Evolutionary conservation across 2,329 filamentous ascomycete species (phyloP).

Genomic region (Aspergillus tamarii): DNA sequence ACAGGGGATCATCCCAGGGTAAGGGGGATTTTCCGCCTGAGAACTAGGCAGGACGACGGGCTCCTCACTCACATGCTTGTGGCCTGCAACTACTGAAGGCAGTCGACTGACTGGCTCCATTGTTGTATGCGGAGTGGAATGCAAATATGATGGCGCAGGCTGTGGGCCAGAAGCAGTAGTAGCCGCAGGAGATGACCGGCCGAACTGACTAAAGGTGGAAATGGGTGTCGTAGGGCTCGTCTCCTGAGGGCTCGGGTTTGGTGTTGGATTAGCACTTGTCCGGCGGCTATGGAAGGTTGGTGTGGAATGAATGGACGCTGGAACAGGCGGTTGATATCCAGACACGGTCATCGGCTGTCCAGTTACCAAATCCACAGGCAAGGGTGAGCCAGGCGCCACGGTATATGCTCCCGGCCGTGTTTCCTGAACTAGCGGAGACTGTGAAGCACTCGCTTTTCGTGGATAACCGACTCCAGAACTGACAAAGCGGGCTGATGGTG

Average conservation of each 20-base stretch:
- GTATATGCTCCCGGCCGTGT: constrained; percentile 33
- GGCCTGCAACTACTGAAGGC: constrained; percentile 25
- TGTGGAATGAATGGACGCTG: constrained; percentile 36
- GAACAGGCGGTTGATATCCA: constrained; percentile 17
- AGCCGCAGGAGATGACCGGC: constrained; percentile 34
- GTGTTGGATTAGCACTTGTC: constrained; percentile 35
- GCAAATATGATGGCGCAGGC: constrained; percentile 18
- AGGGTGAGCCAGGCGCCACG: constrained; percentile 28
- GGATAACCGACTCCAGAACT: constrained; percentile 31
- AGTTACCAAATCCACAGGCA: constrained; percentile 29
- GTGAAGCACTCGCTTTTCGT: constrained; percentile 36
- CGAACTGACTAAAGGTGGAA: constrained; percentile 35
- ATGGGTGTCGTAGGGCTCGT: constrained; percentile 40
- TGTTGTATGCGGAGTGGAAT: constrained; percentile 14
- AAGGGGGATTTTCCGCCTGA: constrained; percentile 17
- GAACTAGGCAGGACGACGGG: constrained; percentile 15
- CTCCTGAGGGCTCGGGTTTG: constrained; percentile 38
- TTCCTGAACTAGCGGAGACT: constrained; percentile 42
- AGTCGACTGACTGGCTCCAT: constrained; percentile 32
- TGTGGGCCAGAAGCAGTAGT: constrained; percentile 24
- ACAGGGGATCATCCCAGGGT: constrained; percentile 40
- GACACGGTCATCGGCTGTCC: constrained; percentile 27
- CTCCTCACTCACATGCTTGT: constrained; percentile 25
- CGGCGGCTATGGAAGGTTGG: constrained; percentile 36
- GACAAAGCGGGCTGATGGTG: constrained; percentile 41